Percentiles rank a stretch among this genome's conserved stretches.
Evolutionary conservation across 306 rosid species (phyloP).

Genomic region (Glycine soja): DNA sequence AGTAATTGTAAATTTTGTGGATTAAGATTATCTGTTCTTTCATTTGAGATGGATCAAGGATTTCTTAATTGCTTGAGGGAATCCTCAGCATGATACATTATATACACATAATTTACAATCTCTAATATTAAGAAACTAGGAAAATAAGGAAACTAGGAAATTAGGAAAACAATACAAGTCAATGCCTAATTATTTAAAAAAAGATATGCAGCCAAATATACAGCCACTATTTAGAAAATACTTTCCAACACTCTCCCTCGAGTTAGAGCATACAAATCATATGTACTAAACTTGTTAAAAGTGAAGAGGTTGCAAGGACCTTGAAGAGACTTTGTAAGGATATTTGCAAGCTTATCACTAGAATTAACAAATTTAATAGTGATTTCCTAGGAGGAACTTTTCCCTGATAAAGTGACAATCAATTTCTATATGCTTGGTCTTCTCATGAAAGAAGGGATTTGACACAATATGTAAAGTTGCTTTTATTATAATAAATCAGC

Average conservation of each 20-base stretch:
- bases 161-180: neutral
- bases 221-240: neutral
- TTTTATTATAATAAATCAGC: neutral
- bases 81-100: neutral
- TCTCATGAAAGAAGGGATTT: neutral
- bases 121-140: slow-evolving; percentile 2
- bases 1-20: slow-evolving; percentile 8
- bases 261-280: too few relatives aligned
- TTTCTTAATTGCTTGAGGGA: neutral
- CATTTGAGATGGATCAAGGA: slow-evolving; percentile 5
- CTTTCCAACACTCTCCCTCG: too few relatives aligned
- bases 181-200: neutral
- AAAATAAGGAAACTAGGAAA: neutral
- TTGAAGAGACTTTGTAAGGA: too few relatives aligned
- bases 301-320: too few relatives aligned
- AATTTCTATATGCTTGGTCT: neutral
- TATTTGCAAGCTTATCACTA: too few relatives aligned
- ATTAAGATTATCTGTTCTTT: neutral
- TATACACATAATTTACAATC: neutral
- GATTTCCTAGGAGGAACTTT: neutral
- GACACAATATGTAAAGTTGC: neutral
- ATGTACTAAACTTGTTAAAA: too few relatives aligned
- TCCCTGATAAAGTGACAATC: neutral
- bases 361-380: too few relatives aligned
- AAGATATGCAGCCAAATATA: neutral